These are phyloP conservation scores for Ascosphaera apis DNA, from an alignment of 2,329 filamentous ascomycete species.

Conservation along the genomic window DNA sequence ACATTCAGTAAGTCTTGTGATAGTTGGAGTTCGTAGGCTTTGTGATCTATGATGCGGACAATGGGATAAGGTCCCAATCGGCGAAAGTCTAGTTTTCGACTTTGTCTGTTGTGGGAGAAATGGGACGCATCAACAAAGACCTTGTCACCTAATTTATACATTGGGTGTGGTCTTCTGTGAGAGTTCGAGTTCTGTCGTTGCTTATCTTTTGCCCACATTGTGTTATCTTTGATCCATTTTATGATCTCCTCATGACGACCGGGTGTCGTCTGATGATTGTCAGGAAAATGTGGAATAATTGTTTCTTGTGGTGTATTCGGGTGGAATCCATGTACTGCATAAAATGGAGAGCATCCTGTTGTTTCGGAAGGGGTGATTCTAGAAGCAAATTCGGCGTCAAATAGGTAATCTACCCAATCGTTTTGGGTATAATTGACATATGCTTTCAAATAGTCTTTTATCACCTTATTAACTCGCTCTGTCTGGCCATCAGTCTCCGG, in stretches of 20 bases:
- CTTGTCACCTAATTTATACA: not conserved
- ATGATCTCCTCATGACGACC: not conserved
- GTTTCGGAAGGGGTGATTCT: not conserved
- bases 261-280: not conserved
- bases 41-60: not conserved
- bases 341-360: conserved; percentile 1
- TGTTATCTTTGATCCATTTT: not conserved
- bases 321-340: not conserved
- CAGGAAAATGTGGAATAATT: not conserved
- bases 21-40: not conserved
- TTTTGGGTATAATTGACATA: conserved; percentile 3
- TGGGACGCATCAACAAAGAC: not conserved
- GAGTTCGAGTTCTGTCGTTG: not conserved
- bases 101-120: not conserved
- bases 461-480: conserved; percentile 4
- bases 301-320: not conserved
- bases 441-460: conserved; percentile 4
- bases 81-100: not conserved
- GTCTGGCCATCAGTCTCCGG: conserved; percentile 5
- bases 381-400: conserved; percentile 1
- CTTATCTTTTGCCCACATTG: not conserved
- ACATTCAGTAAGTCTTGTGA: no score
- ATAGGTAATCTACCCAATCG: conserved; percentile 2
- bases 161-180: not conserved
- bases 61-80: not conserved